These are phyloP conservation scores for Acanthamoeba castellanii DNA, from an alignment of 208 protist genomes.

Conservation along the genomic window DNA sequence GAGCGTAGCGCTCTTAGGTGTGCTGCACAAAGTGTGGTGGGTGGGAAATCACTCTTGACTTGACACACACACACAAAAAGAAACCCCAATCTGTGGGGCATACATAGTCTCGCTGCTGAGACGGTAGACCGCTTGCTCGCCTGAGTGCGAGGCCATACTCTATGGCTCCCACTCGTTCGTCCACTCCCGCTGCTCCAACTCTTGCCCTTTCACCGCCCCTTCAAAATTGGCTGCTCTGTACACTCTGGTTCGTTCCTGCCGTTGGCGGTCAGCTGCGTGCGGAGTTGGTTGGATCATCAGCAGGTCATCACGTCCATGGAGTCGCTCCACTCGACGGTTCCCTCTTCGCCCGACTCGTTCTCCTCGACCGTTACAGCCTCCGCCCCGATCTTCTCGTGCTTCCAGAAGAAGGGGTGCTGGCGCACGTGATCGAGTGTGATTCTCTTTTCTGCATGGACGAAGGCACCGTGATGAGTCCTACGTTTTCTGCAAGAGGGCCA, in stretches of 20 bases:
- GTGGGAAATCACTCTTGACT: not conserved
- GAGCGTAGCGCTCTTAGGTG: constrained; percentile 84
- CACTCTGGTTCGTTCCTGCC: not conserved
- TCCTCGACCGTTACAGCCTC: not conserved
- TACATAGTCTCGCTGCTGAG: not conserved
- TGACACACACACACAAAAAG: not conserved
- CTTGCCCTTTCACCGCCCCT: not conserved
- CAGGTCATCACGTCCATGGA: constrained; percentile 34
- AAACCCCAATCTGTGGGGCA: not conserved
- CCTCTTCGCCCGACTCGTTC: constrained; percentile 34
- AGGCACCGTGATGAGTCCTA: not conserved
- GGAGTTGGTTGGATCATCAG: not conserved
- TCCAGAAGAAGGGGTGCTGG: constrained; percentile 65
- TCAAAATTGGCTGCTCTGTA: not conserved
- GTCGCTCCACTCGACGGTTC: not conserved
- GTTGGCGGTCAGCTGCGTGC: too few species aligned
- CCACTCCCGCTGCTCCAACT: too few species aligned
- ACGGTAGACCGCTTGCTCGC: not conserved
- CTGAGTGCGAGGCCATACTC: not conserved
- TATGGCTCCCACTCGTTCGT: not conserved
- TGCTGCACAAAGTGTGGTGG: constrained; percentile 84
- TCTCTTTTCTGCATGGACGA: not conserved
- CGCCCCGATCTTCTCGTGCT: not conserved
- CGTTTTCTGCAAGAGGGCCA: not conserved
- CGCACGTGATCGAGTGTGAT: constrained; percentile 35